Base-by-base conservation (phyloP, 148 eudicot genomes). In the Fagopyrum homotropicum region DNA sequence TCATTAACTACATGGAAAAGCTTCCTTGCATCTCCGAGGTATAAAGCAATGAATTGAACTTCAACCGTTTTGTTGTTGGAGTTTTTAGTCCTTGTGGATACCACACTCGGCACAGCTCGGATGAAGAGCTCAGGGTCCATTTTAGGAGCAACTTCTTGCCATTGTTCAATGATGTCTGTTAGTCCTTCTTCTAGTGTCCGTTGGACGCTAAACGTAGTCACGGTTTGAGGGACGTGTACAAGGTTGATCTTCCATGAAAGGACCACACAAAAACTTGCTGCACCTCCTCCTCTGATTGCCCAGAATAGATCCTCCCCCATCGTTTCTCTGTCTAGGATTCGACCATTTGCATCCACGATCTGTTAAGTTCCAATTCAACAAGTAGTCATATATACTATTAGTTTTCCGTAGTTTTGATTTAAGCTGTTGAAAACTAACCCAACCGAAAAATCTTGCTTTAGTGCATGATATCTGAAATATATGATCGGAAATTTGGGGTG, bases 251-350 rank as follows among this genome's bases (percentile, higher is more conserved):
- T 78, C 81, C 82, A 83, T 30, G 80, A 29, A 30, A 79, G 16
- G n/a, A 78, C 72, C 22, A 80, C 87, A 78, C 83, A 72, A 45
- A 76, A 85, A 57, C 82, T 81, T 47, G 78, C 60, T 29, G 78
- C 83, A 0, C 83, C 86, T 30, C 83, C 86, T 7, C 86, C 86
- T 61, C 77, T 72, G 29, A 83, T 83, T 40, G 86, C 86, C 86
- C 86, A 83, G 75, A 83, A 83, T 5, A 83, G 54, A 40, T 80
- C 85, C 50, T 83, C 86, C 45, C 86, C 81, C 86, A 81, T 83
- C 3, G 77, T 76, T 61, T 55, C 14, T 11, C 86, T 54, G 30
- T 56, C 49, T 3, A 76, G 78, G 56, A 81, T 51, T 69, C 43
- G 22, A 50, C 86, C 83, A 54, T 73, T 81, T 2, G 50, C 73